Conservation (phyloP, 768 basidiomycete genomes). For the Imleria badia region DNA sequence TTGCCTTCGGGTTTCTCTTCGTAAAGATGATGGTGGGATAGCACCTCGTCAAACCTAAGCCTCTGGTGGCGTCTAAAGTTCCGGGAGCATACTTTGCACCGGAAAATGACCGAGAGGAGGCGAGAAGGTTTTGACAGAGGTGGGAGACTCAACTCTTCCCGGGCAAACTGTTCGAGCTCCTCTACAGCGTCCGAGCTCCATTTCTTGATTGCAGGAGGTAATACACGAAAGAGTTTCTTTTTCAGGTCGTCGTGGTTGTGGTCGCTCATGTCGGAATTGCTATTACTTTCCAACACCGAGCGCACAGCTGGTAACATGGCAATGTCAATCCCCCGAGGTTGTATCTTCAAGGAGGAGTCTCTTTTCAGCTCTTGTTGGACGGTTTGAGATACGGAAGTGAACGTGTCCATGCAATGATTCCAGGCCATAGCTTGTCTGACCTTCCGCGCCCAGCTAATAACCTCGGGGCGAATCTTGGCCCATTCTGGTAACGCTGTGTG, state of each 20-base stretch:
- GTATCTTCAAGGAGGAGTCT: neutral
- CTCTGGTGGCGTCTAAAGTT: neutral
- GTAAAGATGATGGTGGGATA: conserved; percentile 10
- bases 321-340: conserved; percentile 4
- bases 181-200: too few species aligned
- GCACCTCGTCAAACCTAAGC: conserved; percentile 1
- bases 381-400: neutral
- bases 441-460: neutral
- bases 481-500: conserved; percentile 4
- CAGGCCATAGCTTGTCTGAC: neutral
- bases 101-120: conserved; percentile 10
- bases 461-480: conserved; percentile 1
- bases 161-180: too few species aligned
- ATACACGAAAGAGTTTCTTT: too few species aligned
- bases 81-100: conserved; percentile 6
- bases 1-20: neutral
- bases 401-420: neutral
- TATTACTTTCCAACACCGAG: neutral
- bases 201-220: too few species aligned
- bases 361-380: neutral
- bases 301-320: conserved; percentile 1
- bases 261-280: too few species aligned
- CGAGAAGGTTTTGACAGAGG: conserved; percentile 3
- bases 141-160: neutral
- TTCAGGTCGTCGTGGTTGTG: too few species aligned